These are phyloP conservation scores for Skeletonema grethae DNA, from an alignment of 108 stramenopile genomes.

Conservation along the genomic window DNA sequence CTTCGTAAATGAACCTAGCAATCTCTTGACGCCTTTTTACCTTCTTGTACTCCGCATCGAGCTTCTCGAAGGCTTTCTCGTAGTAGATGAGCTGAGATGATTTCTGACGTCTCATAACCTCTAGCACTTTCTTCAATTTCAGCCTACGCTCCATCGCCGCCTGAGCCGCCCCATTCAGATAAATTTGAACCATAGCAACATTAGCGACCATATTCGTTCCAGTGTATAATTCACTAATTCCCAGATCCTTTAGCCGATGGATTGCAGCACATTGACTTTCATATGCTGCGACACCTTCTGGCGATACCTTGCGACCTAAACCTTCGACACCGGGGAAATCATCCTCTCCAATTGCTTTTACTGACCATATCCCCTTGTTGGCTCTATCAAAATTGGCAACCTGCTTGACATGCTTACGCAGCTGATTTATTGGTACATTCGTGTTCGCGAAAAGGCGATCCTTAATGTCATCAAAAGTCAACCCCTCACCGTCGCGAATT, in stretches of 20 bases:
- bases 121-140: conserved; percentile 69
- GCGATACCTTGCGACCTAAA: conserved; percentile 36
- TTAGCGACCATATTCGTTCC: conserved; percentile 64
- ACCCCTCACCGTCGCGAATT: conserved; percentile 52
- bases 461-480: conserved; percentile 74
- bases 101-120: conserved; percentile 55
- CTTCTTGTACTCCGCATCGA: conserved; percentile 64
- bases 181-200: conserved; percentile 73
- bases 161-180: conserved; percentile 74
- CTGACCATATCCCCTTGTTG: conserved; percentile 74
- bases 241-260: conserved; percentile 74
- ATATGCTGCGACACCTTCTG: conserved; percentile 68
- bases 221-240: conserved; percentile 68
- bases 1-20: conserved; percentile 85
- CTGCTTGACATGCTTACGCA: conserved; percentile 75
- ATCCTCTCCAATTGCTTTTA: conserved; percentile 69
- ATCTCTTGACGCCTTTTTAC: conserved; percentile 77
- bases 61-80: conserved; percentile 65
- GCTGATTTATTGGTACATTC: conserved; percentile 49
- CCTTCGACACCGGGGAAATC: conserved; percentile 81
- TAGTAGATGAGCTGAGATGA: conserved; percentile 54
- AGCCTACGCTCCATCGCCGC: conserved; percentile 58
- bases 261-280: conserved; percentile 66
- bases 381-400: conserved; percentile 78
- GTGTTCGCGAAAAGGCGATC: conserved; percentile 64